phyloP scores from a whole-genome alignment of 2,329 filamentous ascomycete species.

The Tolypocladium tundrense region DNA sequence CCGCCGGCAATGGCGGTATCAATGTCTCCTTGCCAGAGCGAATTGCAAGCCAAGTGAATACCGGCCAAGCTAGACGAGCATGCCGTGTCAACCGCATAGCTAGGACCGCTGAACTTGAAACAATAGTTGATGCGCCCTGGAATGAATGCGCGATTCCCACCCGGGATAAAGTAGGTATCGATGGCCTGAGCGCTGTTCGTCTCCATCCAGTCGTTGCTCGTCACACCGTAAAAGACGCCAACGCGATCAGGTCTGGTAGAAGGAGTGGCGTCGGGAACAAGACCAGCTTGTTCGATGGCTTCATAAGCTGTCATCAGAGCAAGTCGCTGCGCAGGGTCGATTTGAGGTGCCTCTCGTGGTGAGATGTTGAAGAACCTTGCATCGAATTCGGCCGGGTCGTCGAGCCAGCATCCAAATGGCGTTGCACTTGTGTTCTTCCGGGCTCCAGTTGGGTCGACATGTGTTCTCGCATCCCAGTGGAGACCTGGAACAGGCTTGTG shows the following conservation, averaged over 20 bases:
- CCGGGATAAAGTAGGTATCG: constrained; percentile 43
- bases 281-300: constrained; percentile 56
- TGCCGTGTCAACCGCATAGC: constrained; percentile 58
- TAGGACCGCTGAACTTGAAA: background rate
- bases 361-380: constrained; percentile 66
- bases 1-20: constrained; percentile 76
- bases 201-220: constrained; percentile 68
- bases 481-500: constrained; percentile 47
- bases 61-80: constrained; percentile 67
- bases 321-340: constrained; percentile 56
- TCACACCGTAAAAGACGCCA: constrained; percentile 66
- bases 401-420: constrained; percentile 37
- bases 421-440: constrained; percentile 46
- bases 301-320: constrained; percentile 58
- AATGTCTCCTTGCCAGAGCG: constrained; percentile 60
- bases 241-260: constrained; percentile 43
- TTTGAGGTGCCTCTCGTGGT: constrained; percentile 49
- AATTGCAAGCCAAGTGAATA: constrained; percentile 59
- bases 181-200: constrained; percentile 64
- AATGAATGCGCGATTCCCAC: constrained; percentile 26
- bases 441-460: constrained; percentile 52
- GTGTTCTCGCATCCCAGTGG: constrained; percentile 50
- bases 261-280: constrained; percentile 52
- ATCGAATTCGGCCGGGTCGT: constrained; percentile 57
- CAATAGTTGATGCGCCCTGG: background rate